Percentiles rank a stretch among this genome's conserved stretches.
These are phyloP conservation scores for Chytridium lagenaria DNA, from an alignment of 371 early-diverging fungal species.

Conservation along the genomic window DNA sequence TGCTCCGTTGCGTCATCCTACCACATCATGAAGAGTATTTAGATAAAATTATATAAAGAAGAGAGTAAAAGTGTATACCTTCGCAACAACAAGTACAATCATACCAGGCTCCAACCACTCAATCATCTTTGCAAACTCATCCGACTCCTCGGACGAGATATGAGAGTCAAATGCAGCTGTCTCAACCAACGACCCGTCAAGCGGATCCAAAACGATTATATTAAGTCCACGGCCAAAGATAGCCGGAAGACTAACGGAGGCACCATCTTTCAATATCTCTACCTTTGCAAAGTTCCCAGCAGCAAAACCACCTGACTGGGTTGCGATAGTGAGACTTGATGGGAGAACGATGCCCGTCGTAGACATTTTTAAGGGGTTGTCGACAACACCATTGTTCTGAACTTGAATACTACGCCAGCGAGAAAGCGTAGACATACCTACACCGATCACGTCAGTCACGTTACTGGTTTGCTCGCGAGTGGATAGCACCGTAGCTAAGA, in stretches of 20 bases:
- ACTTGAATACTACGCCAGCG: conserved; percentile 22
- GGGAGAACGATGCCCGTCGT: conserved; percentile 42
- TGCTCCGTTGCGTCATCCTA: conserved; percentile 75
- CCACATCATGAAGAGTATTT: not conserved
- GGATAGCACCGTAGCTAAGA: conserved; percentile 76
- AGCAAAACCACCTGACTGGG: conserved; percentile 75
- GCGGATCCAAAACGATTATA: conserved; percentile 72
- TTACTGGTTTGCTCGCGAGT: conserved; percentile 52
- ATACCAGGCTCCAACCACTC: conserved; percentile 67
- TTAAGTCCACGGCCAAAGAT: conserved; percentile 74
- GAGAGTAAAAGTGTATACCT: conserved; percentile 31
- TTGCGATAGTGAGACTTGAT: conserved; percentile 35
- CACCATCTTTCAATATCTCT: conserved; percentile 64
- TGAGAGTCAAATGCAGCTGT: conserved; percentile 79
- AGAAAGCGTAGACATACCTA: conserved; percentile 30
- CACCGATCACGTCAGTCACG: conserved; percentile 50
- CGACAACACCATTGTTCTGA: conserved; percentile 28
- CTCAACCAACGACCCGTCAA: conserved; percentile 71
- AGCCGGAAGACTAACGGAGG: conserved; percentile 56
- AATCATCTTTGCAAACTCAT: conserved; percentile 72
- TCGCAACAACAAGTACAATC: conserved; percentile 69
- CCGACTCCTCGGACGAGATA: conserved; percentile 68
- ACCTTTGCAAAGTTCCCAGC: conserved; percentile 79
- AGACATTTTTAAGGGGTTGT: conserved; percentile 30
- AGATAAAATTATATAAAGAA: not conserved